phyloP scores from a whole-genome alignment of 2,329 filamentous ascomycete genomes.

The Simplicillium aogashimaense region DNA sequence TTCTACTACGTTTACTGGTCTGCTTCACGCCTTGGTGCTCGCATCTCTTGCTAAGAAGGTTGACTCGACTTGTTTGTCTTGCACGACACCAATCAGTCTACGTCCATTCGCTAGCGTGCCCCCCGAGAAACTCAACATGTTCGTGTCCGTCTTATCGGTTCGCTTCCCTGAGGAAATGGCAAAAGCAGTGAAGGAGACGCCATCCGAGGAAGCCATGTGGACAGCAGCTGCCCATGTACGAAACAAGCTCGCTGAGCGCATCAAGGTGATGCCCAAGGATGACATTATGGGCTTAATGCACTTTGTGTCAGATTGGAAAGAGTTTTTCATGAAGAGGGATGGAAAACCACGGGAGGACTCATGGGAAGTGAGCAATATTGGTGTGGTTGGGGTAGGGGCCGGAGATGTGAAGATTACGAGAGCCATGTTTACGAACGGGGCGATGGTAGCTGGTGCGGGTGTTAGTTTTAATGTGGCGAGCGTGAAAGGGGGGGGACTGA shows the following conservation, averaged over 20 bases:
- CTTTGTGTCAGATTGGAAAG: conserved; percentile 32
- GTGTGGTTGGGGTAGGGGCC: conserved; percentile 15
- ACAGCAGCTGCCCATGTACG: conserved; percentile 23
- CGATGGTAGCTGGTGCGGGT: conserved; percentile 30
- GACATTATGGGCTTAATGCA: conserved; percentile 31
- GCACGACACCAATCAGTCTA: too few relatives aligned
- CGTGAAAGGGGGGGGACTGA: conserved; percentile 28
- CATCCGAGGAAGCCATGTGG: conserved; percentile 28
- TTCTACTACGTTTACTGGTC: conserved; percentile 33
- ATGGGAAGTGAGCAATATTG: conserved; percentile 46
- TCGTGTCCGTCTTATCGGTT: too few relatives aligned
- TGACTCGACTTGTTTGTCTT: not conserved
- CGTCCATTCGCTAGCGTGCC: too few relatives aligned
- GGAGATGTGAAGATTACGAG: conserved; percentile 25
- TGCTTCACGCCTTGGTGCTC: conserved; percentile 36
- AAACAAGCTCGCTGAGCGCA: conserved; percentile 20
- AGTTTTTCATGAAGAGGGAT: conserved; percentile 28
- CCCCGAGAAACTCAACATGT: too few relatives aligned
- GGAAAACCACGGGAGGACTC: conserved; percentile 29
- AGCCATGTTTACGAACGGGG: conserved; percentile 40
- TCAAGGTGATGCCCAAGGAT: conserved; percentile 26
- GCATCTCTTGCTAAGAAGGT: conserved; percentile 23
- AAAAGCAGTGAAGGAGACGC: too few relatives aligned
- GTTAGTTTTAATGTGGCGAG: conserved; percentile 36
- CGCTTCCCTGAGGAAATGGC: conserved; percentile 19